phyloP scores from a whole-genome alignment of 2,329 filamentous ascomycete genomes.

The Hymenoscyphus salicellus region DNA sequence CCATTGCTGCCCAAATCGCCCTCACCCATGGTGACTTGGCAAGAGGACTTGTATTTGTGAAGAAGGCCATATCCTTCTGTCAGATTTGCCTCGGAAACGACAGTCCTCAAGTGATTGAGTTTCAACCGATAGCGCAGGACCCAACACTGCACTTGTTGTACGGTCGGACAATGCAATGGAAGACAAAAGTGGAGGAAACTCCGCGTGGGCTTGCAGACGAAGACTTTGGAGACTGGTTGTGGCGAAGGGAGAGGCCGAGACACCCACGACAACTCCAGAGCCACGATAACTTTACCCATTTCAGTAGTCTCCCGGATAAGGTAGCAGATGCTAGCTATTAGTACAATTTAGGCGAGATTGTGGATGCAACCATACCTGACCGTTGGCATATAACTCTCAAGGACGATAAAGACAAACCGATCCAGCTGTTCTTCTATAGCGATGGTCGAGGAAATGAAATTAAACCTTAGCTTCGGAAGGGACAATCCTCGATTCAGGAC shows the following conservation, averaged over 20 bases:
- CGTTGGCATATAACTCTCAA: conserved; percentile 30
- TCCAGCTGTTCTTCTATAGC: conserved; percentile 35
- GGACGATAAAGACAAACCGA: conserved; percentile 28
- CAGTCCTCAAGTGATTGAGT: conserved; percentile 14
- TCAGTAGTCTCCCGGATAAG: conserved; percentile 18
- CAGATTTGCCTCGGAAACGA: too few species aligned
- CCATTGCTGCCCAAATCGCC: conserved; percentile 31
- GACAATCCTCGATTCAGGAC: conserved; percentile 24
- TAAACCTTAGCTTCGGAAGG: conserved; percentile 17
- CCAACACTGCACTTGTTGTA: conserved; percentile 21
- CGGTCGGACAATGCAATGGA: conserved; percentile 20
- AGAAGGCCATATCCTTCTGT: conserved; percentile 25
- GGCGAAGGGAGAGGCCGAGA: conserved; percentile 22
- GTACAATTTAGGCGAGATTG: conserved; percentile 29
- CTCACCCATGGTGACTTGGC: conserved; percentile 36
- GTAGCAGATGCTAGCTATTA: too few species aligned
- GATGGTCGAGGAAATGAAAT: conserved; percentile 31
- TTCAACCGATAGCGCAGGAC: conserved; percentile 17
- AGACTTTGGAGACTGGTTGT: conserved; percentile 28
- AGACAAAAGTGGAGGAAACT: conserved; percentile 20
- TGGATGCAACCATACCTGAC: conserved; percentile 16
- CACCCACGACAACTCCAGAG: conserved; percentile 12
- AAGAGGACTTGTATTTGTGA: conserved; percentile 34
- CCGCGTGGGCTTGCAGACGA: conserved; percentile 13
- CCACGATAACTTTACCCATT: conserved; percentile 26